Base-by-base conservation (phyloP, 163 green algal species). In the Chlamydomonas reinhardtii region DNA sequence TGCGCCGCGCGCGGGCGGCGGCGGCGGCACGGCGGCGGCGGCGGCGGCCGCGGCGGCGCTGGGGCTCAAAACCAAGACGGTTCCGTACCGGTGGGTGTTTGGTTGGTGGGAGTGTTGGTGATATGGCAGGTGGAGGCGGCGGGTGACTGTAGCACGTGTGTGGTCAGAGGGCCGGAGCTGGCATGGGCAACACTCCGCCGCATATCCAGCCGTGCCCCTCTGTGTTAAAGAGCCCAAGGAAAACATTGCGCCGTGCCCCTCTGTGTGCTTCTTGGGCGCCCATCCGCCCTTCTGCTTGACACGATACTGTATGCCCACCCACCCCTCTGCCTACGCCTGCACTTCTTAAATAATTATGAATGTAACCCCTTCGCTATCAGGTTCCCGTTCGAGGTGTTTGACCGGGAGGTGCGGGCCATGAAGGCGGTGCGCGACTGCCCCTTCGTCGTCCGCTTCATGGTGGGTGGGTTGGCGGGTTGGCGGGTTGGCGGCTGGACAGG, bases 381-480 rank as follows among this genome's bases (percentile, higher is more conserved):
- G 25, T 86, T 86, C 56, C 80, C 80, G 0, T 86, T 80, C 35
- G 80, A 86, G 80, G 76, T 48, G 24, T 86, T 86, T 74, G 80
- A 86, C 70, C 80, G 80, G 14, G 80, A 86, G 69, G 80, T 86
- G 34, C 22, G 29, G 5, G 80, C 80, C 32, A 86, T 86, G 80
- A 79, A 79, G 54, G 34, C 54, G 12, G 80, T 86, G 27, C 79
- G 79, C 70, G 80, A 79, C n/a, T 39, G 80, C 70, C 70, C 70
- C 52, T 86, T 86, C 35, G 70, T 86, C 16, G 66, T 79, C 69
- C 80, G 80, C n/a, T 86, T 86, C 80, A 71, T 80, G 68, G 79
- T 85, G 62, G 19, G 14, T 24, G 37, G 71, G 8, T 17, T 4
- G 16, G 20, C n/a, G n/a, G n/a, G n/a, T n/a, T n/a, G n/a, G n/a